Base-by-base conservation (phyloP, 2,329 filamentous ascomycete genomes). In the Lithohypha guttulata region DNA sequence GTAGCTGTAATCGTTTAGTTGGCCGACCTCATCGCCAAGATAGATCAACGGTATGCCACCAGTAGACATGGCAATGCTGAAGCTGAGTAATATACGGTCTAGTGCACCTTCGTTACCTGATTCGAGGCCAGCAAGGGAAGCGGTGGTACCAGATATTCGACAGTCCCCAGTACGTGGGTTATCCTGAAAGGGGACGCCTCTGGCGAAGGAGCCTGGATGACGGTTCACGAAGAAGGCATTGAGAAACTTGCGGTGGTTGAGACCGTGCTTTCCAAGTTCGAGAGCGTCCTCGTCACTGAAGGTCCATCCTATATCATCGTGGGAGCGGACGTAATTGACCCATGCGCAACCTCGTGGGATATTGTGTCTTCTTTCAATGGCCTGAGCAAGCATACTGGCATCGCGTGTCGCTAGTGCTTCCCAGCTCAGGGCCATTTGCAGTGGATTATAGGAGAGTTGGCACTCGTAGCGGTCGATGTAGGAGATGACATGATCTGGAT, bases 181-280 rank as follows among this genome's bases (percentile, higher is more conserved):
- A 21, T 50, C 48, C 27, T 50, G 48, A 31, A 50, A 50, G 4
- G 48, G 48, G 2, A 50, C 48, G 9, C 48, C 48, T 10, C 48
- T 42, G 10, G 48, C 46, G 25, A 49, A 50, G 17, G 44, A 47
- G 18, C 48, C 48, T 0, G 48, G 44, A 30, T 50, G 46, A 6
- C 48, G 44, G 23, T 49, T 50, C 14, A 50, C 48, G 28, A 48
- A 50, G 44, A 50, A 50, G 2, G 48, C 48, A 22, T 50, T 50
- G 15, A 50, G 41, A 32, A 50, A 50, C 19, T 47, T 50, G 2
- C 48, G 22, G 36, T 50, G 48, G 22, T 42, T 49, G 1, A 13
- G n/a, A 9, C 48, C 48, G 4, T 47, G 32, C 33, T 50, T 49
- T 4, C 46, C 48, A 6, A 50, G 39, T 32, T 50, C 48, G 15